phyloP scores from a whole-genome alignment of 352 stramenopile genomes.

The Phytophthora capsici region DNA sequence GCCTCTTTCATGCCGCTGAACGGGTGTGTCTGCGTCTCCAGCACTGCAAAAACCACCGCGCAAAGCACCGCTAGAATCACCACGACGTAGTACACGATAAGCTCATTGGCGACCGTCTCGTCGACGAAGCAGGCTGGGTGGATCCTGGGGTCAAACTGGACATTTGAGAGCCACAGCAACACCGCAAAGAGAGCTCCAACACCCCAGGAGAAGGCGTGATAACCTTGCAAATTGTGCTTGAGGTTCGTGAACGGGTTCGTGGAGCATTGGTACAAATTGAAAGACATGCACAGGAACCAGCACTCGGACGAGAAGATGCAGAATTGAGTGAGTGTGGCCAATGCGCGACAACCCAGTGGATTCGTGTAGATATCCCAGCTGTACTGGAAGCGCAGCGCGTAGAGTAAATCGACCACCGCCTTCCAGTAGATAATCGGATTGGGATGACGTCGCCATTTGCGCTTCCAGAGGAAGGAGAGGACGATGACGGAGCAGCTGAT shows the following conservation, averaged over 20 bases:
- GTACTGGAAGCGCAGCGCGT: conserved; percentile 78
- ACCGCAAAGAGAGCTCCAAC: conserved; percentile 58
- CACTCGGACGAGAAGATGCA: conserved; percentile 83
- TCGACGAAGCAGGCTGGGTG: conserved; percentile 76
- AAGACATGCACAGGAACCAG: conserved; percentile 89
- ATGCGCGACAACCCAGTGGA: conserved; percentile 51
- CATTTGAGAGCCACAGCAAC: conserved; percentile 60
- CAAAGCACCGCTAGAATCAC: conserved; percentile 76
- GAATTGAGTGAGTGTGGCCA: conserved; percentile 78
- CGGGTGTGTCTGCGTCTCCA: conserved; percentile 78
- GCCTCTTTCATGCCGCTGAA: conserved; percentile 81
- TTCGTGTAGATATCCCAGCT: conserved; percentile 68
- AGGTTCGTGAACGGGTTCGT: conserved; percentile 91
- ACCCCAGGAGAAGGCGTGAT: conserved; percentile 81
- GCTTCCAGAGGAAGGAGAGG: conserved; percentile 64
- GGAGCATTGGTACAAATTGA: conserved; percentile 85
- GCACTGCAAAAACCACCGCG: conserved; percentile 63
- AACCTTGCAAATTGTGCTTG: conserved; percentile 69
- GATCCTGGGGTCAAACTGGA: conserved; percentile 55
- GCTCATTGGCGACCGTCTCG: conserved; percentile 66
- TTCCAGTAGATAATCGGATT: conserved; percentile 89
- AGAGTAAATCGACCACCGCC: conserved; percentile 72
- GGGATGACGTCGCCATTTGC: conserved; percentile 81
- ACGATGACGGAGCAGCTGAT: conserved; percentile 80
- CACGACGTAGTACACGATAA: conserved; percentile 79